These are phyloP conservation scores for Ogataea methanolica DNA, from an alignment of 805 yeast species.

Conservation along the genomic window DNA sequence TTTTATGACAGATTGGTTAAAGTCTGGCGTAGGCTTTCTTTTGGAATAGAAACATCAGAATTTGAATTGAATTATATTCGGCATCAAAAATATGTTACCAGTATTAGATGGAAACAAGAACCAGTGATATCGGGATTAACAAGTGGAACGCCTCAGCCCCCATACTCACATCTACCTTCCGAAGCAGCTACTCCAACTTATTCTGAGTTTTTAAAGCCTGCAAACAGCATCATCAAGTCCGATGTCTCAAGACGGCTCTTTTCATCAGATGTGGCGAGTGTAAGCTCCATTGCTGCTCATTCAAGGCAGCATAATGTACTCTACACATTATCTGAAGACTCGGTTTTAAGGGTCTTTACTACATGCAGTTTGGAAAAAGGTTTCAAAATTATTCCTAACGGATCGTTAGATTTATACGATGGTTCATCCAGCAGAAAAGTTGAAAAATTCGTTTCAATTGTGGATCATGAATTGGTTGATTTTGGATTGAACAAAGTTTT, in stretches of 20 bases:
- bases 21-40: conserved; percentile 72
- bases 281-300: conserved; percentile 4
- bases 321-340: conserved; percentile 61
- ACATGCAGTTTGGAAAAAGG: conserved; percentile 58
- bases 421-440: conserved; percentile 4
- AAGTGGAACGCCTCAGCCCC: background rate
- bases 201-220: conserved; percentile 21
- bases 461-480: conserved; percentile 36
- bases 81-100: conserved; percentile 57
- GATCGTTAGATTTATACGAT: conserved; percentile 35
- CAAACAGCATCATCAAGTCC: conserved; percentile 26
- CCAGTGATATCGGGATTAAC: background rate
- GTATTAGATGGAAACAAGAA: conserved; percentile 50
- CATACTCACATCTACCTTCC: conserved; percentile 4
- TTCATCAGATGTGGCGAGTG: conserved; percentile 6
- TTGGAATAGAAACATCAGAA: conserved; percentile 55
- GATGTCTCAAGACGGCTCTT: conserved; percentile 7
- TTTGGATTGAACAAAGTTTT: conserved; percentile 21
- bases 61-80: conserved; percentile 67
- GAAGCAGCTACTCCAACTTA: conserved; percentile 6
- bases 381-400: conserved; percentile 54
- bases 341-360: conserved; percentile 63
- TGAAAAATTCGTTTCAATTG: conserved; percentile 25
- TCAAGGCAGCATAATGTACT: conserved; percentile 43
- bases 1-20: conserved; percentile 63